Evolutionary conservation across 345 rosid species (phyloP).

Genomic region (Arabis hirsuta): DNA sequence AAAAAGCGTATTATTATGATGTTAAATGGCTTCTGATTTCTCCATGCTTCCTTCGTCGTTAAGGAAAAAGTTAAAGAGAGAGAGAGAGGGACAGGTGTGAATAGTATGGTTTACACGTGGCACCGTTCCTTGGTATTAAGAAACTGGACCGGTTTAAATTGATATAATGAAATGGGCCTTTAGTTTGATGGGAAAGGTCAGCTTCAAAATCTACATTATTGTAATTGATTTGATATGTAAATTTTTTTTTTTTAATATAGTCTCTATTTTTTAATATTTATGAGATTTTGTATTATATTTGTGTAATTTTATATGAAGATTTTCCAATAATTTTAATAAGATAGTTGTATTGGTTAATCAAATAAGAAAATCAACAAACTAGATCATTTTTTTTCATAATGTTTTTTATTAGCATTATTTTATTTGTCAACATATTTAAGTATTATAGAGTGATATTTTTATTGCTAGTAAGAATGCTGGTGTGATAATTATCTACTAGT

Average conservation of each 20-base stretch:
- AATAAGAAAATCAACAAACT: background rate
- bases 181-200: background rate
- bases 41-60: constrained; percentile 35
- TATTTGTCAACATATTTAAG: background rate
- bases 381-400: background rate
- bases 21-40: background rate
- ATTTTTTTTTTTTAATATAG: background rate
- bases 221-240: too few species aligned
- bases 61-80: constrained; percentile 2
- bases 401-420: background rate
- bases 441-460: background rate
- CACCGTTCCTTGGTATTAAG: background rate
- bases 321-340: background rate
- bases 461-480: background rate
- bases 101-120: background rate
- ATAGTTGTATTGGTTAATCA: background rate
- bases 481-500: background rate
- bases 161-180: background rate
- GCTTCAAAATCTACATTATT: background rate
- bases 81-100: constrained; percentile 27
- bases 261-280: background rate
- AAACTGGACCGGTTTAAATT: background rate
- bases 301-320: background rate
- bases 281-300: background rate
- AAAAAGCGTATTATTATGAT: too few species aligned